phyloP scores from a whole-genome alignment of 2,329 filamentous ascomycete genomes.

The Talaromyces atroroseus region DNA sequence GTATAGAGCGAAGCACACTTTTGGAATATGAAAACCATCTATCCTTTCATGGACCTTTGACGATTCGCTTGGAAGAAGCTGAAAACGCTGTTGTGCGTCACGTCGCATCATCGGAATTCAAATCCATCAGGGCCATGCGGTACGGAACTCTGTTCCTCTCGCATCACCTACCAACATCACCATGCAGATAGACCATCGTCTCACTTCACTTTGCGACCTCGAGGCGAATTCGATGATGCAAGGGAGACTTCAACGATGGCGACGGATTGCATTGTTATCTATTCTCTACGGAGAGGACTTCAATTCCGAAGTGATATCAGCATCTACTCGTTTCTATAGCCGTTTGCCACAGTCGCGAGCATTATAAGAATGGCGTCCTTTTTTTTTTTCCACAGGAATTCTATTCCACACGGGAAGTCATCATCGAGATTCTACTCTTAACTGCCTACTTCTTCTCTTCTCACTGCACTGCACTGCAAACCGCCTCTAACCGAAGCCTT shows the following conservation, averaged over 20 bases:
- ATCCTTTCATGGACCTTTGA: neutral
- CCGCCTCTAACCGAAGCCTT: too few relatives aligned
- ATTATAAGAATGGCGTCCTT: neutral
- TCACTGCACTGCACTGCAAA: neutral
- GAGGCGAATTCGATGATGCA: constrained; percentile 3
- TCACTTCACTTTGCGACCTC: neutral
- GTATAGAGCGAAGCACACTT: neutral
- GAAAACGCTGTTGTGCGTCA: neutral
- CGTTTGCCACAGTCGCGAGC: neutral
- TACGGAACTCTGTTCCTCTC: constrained; percentile 9
- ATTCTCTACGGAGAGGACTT: neutral
- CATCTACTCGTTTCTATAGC: neutral
- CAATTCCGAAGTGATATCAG: constrained; percentile 4
- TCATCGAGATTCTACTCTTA: neutral
- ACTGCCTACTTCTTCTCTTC: neutral
- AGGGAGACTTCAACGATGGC: neutral
- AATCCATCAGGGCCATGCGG: neutral
- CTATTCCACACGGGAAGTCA: neutral
- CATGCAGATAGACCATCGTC: neutral
- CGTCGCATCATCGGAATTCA: neutral
- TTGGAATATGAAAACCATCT: neutral
- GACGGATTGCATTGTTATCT: neutral
- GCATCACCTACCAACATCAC: neutral
- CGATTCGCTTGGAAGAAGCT: neutral
- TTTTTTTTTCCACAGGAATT: neutral